phyloP scores from a whole-genome alignment of 345 rosid species.

The Salix suchowensis region DNA sequence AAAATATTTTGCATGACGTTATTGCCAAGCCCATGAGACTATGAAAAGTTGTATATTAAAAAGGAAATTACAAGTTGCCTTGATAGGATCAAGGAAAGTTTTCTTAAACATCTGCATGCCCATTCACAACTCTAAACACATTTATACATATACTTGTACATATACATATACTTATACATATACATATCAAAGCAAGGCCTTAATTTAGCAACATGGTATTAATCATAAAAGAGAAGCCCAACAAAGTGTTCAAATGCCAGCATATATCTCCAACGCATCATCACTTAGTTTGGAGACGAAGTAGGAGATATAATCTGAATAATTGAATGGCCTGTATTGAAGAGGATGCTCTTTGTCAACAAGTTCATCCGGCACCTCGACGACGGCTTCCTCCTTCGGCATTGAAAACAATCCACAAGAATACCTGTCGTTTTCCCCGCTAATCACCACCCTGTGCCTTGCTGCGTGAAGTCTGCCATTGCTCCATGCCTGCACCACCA shows the following conservation, averaged over 20 bases:
- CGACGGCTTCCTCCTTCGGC: constrained; percentile 34
- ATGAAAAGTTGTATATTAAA: not conserved
- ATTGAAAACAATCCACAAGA: constrained; percentile 35
- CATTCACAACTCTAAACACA: not conserved
- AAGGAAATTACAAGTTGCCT: not conserved
- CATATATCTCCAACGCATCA: constrained; percentile 42
- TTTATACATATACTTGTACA: no score
- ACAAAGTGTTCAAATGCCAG: constrained; percentile 17
- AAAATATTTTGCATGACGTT: no score
- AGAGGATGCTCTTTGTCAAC: constrained; percentile 49
- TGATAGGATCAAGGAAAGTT: not conserved
- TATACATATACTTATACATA: no score
- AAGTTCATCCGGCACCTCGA: constrained; percentile 33
- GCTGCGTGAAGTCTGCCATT: constrained; percentile 44
- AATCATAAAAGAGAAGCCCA: not conserved
- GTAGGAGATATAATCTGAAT: constrained; percentile 36
- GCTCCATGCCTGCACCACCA: constrained; percentile 46
- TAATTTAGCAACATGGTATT: not conserved
- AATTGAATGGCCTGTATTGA: constrained; percentile 40
- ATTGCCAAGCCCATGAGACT: no score
- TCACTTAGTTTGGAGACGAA: constrained; percentile 30
- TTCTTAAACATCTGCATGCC: not conserved
- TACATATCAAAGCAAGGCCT: not conserved
- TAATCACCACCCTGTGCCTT: constrained; percentile 47
- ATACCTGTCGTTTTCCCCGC: constrained; percentile 38